These are phyloP conservation scores for Hanseniaspora pseudoguilliermondii DNA, from an alignment of 805 yeast species.

Conservation along the genomic window DNA sequence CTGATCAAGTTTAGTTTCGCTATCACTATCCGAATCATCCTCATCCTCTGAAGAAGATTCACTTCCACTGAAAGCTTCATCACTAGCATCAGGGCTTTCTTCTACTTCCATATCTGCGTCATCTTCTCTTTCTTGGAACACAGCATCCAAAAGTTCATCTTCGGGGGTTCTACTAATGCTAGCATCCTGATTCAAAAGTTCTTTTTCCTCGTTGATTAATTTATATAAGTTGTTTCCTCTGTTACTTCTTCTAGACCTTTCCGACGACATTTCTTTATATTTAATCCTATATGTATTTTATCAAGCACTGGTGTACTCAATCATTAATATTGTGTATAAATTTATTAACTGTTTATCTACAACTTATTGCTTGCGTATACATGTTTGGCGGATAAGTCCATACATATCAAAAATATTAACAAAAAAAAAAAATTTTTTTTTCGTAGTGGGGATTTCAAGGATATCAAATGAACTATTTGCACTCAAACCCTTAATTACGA, in stretches of 20 bases:
- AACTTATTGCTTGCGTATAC: neutral
- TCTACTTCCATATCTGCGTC: slow-evolving; percentile 39
- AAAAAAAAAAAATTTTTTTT: no score
- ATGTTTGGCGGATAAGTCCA: neutral
- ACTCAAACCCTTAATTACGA: no score
- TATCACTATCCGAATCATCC: slow-evolving; percentile 16
- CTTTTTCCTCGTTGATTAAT: slow-evolving; percentile 47
- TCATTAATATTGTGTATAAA: no score
- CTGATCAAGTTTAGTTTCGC: slow-evolving; percentile 13
- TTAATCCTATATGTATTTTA: no score
- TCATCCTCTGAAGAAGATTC: slow-evolving; percentile 18
- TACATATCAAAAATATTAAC: neutral
- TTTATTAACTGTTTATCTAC: no score
- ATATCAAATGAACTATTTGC: no score
- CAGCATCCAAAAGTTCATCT: slow-evolving; percentile 59
- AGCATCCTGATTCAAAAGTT: slow-evolving; percentile 23
- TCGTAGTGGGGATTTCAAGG: no score
- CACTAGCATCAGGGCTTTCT: slow-evolving; percentile 22
- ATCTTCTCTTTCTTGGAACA: slow-evolving; percentile 42
- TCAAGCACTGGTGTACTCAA: no score
- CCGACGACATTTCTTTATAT: neutral
- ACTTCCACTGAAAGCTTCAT: slow-evolving; percentile 24
- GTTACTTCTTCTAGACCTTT: slow-evolving; percentile 61
- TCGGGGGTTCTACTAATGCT: slow-evolving; percentile 29
- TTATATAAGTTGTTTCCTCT: slow-evolving; percentile 79